Evolutionary conservation across 2,329 filamentous ascomycete species (phyloP).

Genomic region (Talaromyces sp.): DNA sequence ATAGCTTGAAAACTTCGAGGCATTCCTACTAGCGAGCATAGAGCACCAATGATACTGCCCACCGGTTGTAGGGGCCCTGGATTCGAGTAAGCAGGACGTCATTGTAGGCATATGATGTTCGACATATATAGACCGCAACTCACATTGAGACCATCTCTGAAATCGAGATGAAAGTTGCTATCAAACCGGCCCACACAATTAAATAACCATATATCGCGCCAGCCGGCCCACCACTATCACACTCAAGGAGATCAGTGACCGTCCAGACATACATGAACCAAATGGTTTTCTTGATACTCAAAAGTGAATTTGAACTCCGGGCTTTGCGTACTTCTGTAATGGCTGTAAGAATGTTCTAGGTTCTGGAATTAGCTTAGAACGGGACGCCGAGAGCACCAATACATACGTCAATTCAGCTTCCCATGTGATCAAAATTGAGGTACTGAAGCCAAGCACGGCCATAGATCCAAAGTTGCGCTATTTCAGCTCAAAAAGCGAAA

Average conservation of each 20-base stretch:
- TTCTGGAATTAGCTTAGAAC: not conserved
- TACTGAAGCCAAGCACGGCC: conserved; percentile 15
- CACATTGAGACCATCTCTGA: conserved; percentile 16
- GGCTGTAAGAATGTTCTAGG: conserved; percentile 11
- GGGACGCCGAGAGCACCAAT: not conserved
- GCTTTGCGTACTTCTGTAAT: conserved; percentile 9
- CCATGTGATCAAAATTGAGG: conserved; percentile 15
- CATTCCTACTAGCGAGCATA: conserved; percentile 10
- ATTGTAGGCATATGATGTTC: not conserved
- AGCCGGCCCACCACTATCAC: conserved; percentile 11
- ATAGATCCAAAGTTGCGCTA: conserved; percentile 15
- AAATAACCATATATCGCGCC: conserved; percentile 15
- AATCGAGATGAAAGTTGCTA: conserved; percentile 10
- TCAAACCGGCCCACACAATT: conserved; percentile 12
- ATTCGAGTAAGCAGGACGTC: not conserved
- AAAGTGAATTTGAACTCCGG: not conserved
- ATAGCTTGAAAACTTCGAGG: conserved; percentile 17
- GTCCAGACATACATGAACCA: not conserved
- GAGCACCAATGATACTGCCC: conserved; percentile 18
- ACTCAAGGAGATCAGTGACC: not conserved
- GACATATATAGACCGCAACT: not conserved
- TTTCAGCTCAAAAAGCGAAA: not conserved
- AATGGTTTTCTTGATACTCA: not conserved
- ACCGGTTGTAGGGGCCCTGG: conserved; percentile 15
- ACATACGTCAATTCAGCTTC: conserved; percentile 8